A percentile compares a stretch with the other conserved stretches of the same genome.
Conservation (phyloP, 2,329 filamentous ascomycete species). For the Passalora sequoiae region DNA sequence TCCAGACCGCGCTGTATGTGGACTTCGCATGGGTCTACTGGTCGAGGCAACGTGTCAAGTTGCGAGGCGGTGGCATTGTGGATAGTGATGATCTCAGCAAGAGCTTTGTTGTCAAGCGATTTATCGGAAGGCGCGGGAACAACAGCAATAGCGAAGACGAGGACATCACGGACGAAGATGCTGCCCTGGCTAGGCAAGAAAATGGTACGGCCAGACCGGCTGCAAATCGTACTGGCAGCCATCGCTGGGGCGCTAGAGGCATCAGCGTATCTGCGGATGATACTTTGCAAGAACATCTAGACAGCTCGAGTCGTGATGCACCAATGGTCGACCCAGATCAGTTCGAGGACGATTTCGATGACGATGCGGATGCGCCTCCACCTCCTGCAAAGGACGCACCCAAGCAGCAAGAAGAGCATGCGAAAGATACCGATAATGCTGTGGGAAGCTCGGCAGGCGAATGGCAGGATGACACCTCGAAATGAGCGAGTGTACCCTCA, state of each 20-base stretch:
- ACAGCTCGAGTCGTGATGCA: conserved; percentile 21
- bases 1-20: conserved; percentile 84
- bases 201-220: conserved; percentile 27
- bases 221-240: conserved; percentile 28
- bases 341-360: conserved; percentile 43
- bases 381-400: conserved; percentile 26
- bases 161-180: conserved; percentile 58
- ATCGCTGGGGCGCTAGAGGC: conserved; percentile 54
- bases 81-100: conserved; percentile 83
- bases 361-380: conserved; percentile 35
- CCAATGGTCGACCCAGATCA: conserved; percentile 44
- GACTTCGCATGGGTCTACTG: conserved; percentile 99
- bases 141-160: conserved; percentile 32
- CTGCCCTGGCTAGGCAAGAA: conserved; percentile 41
- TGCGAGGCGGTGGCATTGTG: conserved; percentile 79
- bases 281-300: conserved; percentile 36
- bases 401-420: conserved; percentile 7
- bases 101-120: conserved; percentile 74
- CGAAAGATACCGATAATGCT: conserved; percentile 9
- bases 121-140: conserved; percentile 57
- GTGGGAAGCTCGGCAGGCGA: conserved; percentile 28
- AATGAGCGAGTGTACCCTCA: conserved; percentile 9
- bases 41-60: conserved; percentile 86
- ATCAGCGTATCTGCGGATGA: conserved; percentile 59
- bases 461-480: conserved; percentile 22